These are phyloP conservation scores for Leishmania tropica DNA, from an alignment of 208 protist genomes.

Conservation along the genomic window DNA sequence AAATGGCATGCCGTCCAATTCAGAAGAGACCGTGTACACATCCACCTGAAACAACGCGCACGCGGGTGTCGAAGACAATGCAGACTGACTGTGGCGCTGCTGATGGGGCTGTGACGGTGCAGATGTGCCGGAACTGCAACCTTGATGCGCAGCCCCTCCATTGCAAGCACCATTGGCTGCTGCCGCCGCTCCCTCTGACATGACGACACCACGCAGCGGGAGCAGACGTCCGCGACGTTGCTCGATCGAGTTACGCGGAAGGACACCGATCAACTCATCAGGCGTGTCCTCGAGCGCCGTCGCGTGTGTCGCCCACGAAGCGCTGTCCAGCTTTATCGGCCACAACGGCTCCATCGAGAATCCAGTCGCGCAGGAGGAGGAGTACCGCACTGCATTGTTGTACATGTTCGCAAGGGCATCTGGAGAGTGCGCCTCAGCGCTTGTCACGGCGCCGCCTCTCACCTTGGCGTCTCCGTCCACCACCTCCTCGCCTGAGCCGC, in stretches of 20 bases:
- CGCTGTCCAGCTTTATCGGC: not conserved
- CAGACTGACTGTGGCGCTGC: not conserved
- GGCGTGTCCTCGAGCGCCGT: conserved; percentile 9
- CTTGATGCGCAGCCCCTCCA: not conserved
- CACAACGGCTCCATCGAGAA: conserved; percentile 19
- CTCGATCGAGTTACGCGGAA: conserved; percentile 20
- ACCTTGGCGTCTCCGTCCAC: not conserved
- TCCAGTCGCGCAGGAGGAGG: conserved; percentile 4
- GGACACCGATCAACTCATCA: conserved; percentile 25
- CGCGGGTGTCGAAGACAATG: not conserved
- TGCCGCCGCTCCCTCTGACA: not conserved
- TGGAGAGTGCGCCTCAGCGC: not conserved
- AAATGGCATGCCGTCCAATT: conserved; percentile 36
- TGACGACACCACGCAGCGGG: conserved; percentile 10
- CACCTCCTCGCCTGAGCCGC: not conserved
- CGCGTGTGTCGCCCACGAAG: conserved; percentile 7
- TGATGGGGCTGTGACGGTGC: not conserved
- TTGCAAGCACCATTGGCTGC: not conserved
- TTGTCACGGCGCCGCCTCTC: not conserved
- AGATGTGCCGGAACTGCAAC: not conserved
- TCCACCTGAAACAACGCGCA: conserved; percentile 15
- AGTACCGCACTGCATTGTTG: conserved; percentile 24
- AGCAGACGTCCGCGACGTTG: conserved; percentile 26
- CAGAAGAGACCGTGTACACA: conserved; percentile 45
- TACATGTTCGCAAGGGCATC: conserved; percentile 17